Evolutionary conservation across 2,329 filamentous ascomycete species (phyloP), one percentile per base, ranked within the genome.

Genomic region (Colletotrichum filicis): DNA sequence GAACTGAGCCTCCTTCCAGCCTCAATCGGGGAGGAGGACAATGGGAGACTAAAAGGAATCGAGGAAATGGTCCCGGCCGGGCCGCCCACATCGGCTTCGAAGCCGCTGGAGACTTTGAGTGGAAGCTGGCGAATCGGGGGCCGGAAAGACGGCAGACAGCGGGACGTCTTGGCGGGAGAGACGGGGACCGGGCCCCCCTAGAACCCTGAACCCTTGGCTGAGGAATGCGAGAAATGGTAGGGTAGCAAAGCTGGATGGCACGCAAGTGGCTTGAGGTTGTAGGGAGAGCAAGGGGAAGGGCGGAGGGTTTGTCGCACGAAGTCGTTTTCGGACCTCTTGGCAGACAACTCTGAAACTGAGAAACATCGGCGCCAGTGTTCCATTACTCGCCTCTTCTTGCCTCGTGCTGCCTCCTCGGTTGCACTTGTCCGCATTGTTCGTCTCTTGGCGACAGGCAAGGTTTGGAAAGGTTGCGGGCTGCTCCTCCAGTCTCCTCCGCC

Each of bases 261-360:
- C 35, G 57, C 26, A 19, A 16, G 19, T 22, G 19, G 14, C 37
- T 42, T 42, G 37, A 42, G 2, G 37, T 7, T 42, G 37, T 26
- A 14, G 14, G 58, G 35, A 4, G 58, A 24, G 11, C 28, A 28
- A 35, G 28, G 24, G 59, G 35, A 24, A 8, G 35, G 16, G 5
- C 26, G 67, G 55, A n/a, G 24, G 22, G 22, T n/a, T 30, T 53
- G 70, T 73, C 70, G 60, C 70, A 73, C 70, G 56, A 73, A 49
- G 8, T 56, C 35, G 35, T 49, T 73, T 66, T 66, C 53, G 70
- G 66, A 59, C 28, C 22, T n/a, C 70, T 73, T 70, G 70, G 70
- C 70, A 66, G 37, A 8, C 4, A 32, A 30, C 9, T 64, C 70
- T 73, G 70, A 73, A 73, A 73, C 70, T 3, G 56, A 60, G 60